Percentiles rank a stretch among this genome's conserved stretches.
Conservation (phyloP, 1,284 basidiomycete species). For the Microbotryum scabiosae region DNA sequence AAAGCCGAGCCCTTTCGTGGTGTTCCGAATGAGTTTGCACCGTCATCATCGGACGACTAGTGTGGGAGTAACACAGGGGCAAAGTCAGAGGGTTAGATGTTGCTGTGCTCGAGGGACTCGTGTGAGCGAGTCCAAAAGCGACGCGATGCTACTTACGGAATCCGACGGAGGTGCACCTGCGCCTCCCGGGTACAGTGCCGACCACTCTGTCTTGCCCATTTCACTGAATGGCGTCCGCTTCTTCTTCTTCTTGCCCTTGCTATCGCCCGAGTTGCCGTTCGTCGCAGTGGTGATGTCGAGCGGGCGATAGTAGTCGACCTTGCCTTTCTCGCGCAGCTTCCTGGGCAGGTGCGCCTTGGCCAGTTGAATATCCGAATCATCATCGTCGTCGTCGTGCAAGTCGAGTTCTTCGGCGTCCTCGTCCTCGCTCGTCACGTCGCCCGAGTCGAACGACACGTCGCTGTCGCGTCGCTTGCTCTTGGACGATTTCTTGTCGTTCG, state of each 20-base stretch:
- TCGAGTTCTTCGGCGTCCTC: slow-evolving; percentile 19
- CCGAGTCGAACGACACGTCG: slow-evolving; percentile 4
- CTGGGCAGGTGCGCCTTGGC: slow-evolving; percentile 17
- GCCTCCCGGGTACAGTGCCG: slow-evolving; percentile 20
- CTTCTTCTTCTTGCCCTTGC: slow-evolving; percentile 17
- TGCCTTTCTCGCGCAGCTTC: slow-evolving; percentile 38
- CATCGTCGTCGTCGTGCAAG: slow-evolving; percentile 27
- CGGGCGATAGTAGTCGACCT: slow-evolving; percentile 27
- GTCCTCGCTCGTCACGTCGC: slow-evolving; percentile 20
- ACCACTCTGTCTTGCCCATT: slow-evolving; percentile 28
- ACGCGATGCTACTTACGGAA: slow-evolving; percentile 29
- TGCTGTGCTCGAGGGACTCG: neutral
- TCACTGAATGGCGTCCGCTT: slow-evolving; percentile 22
- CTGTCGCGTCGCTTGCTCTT: neutral
- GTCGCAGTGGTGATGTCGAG: slow-evolving; percentile 10
- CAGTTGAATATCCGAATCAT: slow-evolving; percentile 39
- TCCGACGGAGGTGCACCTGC: slow-evolving; percentile 22
- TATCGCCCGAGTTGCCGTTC: neutral
- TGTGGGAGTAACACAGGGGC: neutral
- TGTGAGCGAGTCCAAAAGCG: no score
- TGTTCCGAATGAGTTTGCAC: slow-evolving; percentile 13
- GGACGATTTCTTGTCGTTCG: neutral
- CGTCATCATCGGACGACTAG: slow-evolving; percentile 31
- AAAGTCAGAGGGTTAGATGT: neutral
- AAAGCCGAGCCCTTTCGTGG: slow-evolving; percentile 31